Base-by-base conservation (phyloP, 371 early-diverging fungal species). In the Thermomucor indicae-seudaticae region DNA sequence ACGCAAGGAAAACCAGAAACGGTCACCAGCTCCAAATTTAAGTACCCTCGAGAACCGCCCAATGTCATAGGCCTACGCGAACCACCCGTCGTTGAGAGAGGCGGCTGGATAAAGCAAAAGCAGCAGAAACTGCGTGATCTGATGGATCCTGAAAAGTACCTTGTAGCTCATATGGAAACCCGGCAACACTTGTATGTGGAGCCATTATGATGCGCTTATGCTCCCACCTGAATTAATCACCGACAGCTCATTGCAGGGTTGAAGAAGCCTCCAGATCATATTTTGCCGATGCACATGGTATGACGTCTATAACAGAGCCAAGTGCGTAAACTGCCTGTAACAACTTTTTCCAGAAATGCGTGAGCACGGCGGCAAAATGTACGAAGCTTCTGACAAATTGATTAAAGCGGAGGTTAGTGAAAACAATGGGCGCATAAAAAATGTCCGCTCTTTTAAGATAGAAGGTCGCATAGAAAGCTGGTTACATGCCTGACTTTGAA, bases 401-500 rank as follows among this genome's bases (percentile, higher is more conserved):
- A 65, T 65, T 8, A 65, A 75, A 17, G 60, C 70, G 0, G 68
- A 76, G 47, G 79, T 79, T 62, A 38, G 22, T 20, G 5, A 39
- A 8, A 1, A 20, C 6, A 14, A 35, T 49, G 12, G 17, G 3
- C 6, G 22, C 28, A 19, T 17, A 19, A 38, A 12, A 16, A 6
- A 16, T 0, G 23, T 37, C 17, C 10, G 12, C 2, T 23, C 27
- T 3, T n/a, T 38, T 34, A 4, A 29, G 7, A 35, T 43, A 30
- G 28, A 24, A n/a, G n/a, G n/a, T 6, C 16, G 6, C 29, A 24
- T 60, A 84, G 79, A 78, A 80, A 61, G 78, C 89, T 30, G 71
- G 81, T 0, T 75, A 77, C 49, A 82, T 91, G 72, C 87, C 89
- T 11, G 84, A 88, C 49, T 80, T 87, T 43, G 68, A 69, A 53